Conservation (phyloP, 2,329 filamentous ascomycete genomes). For the Phyllachora maydis region DNA sequence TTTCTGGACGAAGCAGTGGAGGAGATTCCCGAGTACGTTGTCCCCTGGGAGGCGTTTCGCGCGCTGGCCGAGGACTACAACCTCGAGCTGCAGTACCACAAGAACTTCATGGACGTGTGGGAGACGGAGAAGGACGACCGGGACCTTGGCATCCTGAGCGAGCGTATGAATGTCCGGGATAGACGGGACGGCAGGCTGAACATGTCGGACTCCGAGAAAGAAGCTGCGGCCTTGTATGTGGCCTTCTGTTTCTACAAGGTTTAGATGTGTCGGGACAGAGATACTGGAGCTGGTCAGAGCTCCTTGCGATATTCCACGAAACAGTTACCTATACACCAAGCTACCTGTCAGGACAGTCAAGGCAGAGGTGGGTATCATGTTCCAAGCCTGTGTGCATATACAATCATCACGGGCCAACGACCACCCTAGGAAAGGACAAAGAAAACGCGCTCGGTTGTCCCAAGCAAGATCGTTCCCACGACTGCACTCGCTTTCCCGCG, state of each 20-base stretch:
- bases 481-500: too few relatives aligned
- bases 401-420: too few relatives aligned
- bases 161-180: slow-evolving; percentile 85
- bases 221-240: slow-evolving; percentile 79
- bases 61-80: slow-evolving; percentile 93
- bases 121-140: slow-evolving; percentile 73
- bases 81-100: slow-evolving; percentile 84
- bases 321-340: too few relatives aligned
- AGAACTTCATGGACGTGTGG: slow-evolving; percentile 81
- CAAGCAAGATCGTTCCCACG: too few relatives aligned
- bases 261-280: too few relatives aligned
- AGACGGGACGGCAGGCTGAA: slow-evolving; percentile 43
- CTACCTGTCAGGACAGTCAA: too few relatives aligned
- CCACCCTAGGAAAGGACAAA: too few relatives aligned
- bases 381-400: too few relatives aligned
- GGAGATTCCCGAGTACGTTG: slow-evolving; percentile 90
- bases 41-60: slow-evolving; percentile 95
- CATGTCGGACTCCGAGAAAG: slow-evolving; percentile 73
- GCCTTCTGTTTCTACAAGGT: slow-evolving; percentile 97
- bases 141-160: slow-evolving; percentile 63
- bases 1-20: slow-evolving; percentile 92
- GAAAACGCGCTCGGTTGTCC: too few relatives aligned
- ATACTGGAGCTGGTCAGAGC: too few relatives aligned
- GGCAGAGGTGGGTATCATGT: slow-evolving; percentile 1
- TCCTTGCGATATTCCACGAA: too few relatives aligned